A percentile compares a stretch with the other conserved stretches of the same genome.
These are phyloP conservation scores for Apophysomyces ossiformis DNA, from an alignment of 371 early-diverging fungal species.

Conservation along the genomic window DNA sequence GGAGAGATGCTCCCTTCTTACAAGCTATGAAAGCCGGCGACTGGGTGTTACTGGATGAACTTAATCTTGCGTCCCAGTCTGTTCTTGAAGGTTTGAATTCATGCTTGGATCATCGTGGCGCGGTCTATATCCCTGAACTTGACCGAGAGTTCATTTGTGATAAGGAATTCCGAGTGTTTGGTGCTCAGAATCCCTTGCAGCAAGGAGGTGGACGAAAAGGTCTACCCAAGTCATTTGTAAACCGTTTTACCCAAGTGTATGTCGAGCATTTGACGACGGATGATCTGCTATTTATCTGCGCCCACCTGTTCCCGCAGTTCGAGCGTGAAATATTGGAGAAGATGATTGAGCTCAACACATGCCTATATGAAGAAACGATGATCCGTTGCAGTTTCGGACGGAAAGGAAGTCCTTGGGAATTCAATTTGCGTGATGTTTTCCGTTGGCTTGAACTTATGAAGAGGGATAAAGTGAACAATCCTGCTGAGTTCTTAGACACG, in stretches of 20 bases:
- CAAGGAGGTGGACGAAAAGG: conserved; percentile 99
- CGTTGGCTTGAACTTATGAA: conserved; percentile 90
- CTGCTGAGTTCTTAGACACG: conserved; percentile 78
- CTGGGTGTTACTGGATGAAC: conserved; percentile 99
- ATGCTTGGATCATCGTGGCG: conserved; percentile 97
- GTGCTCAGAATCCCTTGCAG: conserved; percentile 97
- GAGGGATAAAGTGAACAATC: conserved; percentile 54
- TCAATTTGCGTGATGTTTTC: conserved; percentile 96
- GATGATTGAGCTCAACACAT: conserved; percentile 90
- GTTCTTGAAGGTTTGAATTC: conserved; percentile 99
- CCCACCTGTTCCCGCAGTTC: conserved; percentile 70
- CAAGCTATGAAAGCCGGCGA: conserved; percentile 95
- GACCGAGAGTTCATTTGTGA: conserved; percentile 85
- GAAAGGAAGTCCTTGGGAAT: conserved; percentile 97
- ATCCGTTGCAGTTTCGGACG: conserved; percentile 78
- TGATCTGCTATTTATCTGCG: conserved; percentile 83
- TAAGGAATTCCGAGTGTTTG: conserved; percentile 94
- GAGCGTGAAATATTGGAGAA: conserved; percentile 52
- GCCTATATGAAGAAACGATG: conserved; percentile 87
- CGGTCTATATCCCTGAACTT: conserved; percentile 94
- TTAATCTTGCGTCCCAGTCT: conserved; percentile 99
- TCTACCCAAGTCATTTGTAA: conserved; percentile 97
- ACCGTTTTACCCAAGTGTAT: conserved; percentile 97
- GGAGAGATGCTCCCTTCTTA: conserved; percentile 98
- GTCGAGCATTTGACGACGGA: conserved; percentile 80